Evolutionary conservation across 2,329 filamentous ascomycete genomes (phyloP), one percentile per base, ranked within the genome.

Genomic region (Colletotrichum zoysiae): DNA sequence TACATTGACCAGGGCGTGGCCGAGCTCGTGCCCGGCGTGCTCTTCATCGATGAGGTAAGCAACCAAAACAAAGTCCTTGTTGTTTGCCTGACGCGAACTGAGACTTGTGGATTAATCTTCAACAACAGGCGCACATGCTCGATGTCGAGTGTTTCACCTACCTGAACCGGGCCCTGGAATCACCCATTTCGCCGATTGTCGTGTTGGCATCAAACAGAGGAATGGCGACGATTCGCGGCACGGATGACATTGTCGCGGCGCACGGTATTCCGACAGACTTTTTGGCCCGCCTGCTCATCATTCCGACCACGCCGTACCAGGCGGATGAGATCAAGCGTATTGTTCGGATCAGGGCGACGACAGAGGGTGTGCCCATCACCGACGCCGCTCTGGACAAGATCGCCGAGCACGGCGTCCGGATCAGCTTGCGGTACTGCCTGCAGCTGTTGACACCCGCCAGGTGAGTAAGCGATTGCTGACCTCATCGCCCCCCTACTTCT

Each of bases 61-160:
- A 38, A 38, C 3, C 3, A 30, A 30, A 30, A 30, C 30, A 44
- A 23, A 35, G 20, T 64, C 51, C 50, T 75, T 56, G 64, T 61
- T 63, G 50, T 63, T 63, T 63, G 44, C 51, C 63, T 40, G 61
- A 55, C 65, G 55, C 53, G 53, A 48, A 60, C 26, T 57, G 70
- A 56, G 70, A 74, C 65, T n/a, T 38, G 61, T 69, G 70, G 64
- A 18, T 65, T 74, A 67, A 70, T 65, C 68, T 66, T 71, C 38
- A 55, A 56, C 76, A 71, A 79, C 76, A 97, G 95, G 95, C 97
- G 73, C 95, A 99, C 86, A 99, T 99, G 96, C 94, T 99, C 77
- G 96, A 99, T 82, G 93, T 99, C 77, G 96, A 99, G 86, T 97
- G 95, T 86, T 99, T 98, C 85, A 98, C 96, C 76, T 99, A 98